These are phyloP conservation scores for Diaporthe amygdali DNA, from an alignment of 2,329 filamentous ascomycete genomes.

Conservation along the genomic window DNA sequence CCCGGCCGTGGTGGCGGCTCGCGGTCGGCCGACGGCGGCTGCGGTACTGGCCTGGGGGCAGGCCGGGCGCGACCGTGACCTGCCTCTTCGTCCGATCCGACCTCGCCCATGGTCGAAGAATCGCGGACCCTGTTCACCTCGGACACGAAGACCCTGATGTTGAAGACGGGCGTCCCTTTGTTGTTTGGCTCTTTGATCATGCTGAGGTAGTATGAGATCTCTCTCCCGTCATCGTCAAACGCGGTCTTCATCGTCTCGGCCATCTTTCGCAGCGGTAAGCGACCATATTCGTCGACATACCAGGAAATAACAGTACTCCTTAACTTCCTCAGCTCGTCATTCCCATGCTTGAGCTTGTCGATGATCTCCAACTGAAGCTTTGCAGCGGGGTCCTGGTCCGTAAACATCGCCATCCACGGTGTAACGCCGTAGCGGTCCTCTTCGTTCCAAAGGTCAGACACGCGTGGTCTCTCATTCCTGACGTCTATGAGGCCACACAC, in stretches of 20 bases:
- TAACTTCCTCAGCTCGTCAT: background rate
- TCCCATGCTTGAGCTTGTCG: slow-evolving; percentile 10
- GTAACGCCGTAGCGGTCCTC: background rate
- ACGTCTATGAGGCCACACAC: slow-evolving; percentile 21
- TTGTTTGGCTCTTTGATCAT: slow-evolving; percentile 1
- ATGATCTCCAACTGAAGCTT: slow-evolving; percentile 16
- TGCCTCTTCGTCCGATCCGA: background rate
- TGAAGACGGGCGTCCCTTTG: slow-evolving; percentile 18
- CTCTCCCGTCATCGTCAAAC: slow-evolving; percentile 13
- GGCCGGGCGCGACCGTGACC: background rate
- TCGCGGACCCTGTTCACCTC: slow-evolving; percentile 26
- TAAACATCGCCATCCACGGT: slow-evolving; percentile 21
- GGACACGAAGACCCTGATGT: slow-evolving; percentile 27
- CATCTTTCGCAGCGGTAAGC: slow-evolving; percentile 14
- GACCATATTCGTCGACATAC: slow-evolving; percentile 10
- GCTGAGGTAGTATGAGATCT: slow-evolving; percentile 2
- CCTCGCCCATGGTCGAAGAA: background rate
- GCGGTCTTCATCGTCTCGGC: slow-evolving; percentile 9
- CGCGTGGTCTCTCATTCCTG: background rate
- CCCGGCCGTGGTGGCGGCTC: background rate
- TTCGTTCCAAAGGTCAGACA: background rate
- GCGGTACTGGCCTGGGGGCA: background rate
- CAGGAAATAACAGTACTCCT: slow-evolving; percentile 8
- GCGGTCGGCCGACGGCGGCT: background rate
- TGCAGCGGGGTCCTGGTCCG: slow-evolving; percentile 17